These are phyloP conservation scores for Purpureocillium lavendulum DNA, from an alignment of 2,329 filamentous ascomycete genomes.

Conservation along the genomic window DNA sequence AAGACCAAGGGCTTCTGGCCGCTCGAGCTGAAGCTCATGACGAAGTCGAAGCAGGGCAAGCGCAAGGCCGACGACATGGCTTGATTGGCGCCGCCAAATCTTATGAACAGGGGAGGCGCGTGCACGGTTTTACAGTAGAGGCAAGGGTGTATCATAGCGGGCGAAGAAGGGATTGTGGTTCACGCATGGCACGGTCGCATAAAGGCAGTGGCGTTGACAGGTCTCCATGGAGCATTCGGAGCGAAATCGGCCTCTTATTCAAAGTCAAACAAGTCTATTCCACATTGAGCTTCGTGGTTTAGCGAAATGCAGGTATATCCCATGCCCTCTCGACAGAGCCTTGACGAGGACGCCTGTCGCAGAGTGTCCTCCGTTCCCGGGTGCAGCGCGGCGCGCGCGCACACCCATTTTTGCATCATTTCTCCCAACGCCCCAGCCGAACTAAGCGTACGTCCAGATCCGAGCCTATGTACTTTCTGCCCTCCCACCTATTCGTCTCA, in stretches of 20 bases:
- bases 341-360: too few relatives aligned
- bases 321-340: too few relatives aligned
- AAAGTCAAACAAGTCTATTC: not conserved
- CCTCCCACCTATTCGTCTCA: too few relatives aligned
- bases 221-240: not conserved
- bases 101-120: too few relatives aligned
- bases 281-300: not conserved
- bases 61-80: conserved; percentile 22
- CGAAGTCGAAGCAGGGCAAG: conserved; percentile 42
- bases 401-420: not conserved
- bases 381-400: not conserved
- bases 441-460: not conserved
- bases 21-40: conserved; percentile 56
- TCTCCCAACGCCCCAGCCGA: conserved; percentile 1
- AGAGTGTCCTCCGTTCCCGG: not conserved
- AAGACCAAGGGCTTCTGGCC: conserved; percentile 48
- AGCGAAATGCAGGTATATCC: not conserved
- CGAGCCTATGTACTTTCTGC: too few relatives aligned
- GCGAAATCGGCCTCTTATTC: not conserved
- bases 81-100: conserved; percentile 9
- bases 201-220: too few relatives aligned
- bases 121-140: too few relatives aligned
- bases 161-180: too few relatives aligned
- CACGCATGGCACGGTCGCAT: too few relatives aligned
- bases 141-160: too few relatives aligned